phyloP scores from a whole-genome alignment of 345 rosid genomes.

The Nasturtium officinale region DNA sequence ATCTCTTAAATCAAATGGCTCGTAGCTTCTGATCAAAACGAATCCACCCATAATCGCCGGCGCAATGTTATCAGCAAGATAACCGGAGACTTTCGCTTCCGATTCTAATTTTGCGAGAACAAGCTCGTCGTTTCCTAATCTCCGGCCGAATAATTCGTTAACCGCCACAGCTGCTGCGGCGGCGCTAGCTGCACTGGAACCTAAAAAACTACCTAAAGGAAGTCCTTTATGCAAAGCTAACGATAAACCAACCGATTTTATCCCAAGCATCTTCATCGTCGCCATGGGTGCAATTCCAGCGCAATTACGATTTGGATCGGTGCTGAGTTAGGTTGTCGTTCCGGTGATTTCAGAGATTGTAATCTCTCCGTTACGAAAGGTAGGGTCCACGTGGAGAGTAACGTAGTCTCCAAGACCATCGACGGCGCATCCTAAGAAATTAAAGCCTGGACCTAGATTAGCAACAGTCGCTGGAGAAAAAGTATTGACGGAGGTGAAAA shows the following conservation, averaged over 20 bases:
- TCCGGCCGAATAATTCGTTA: constrained; percentile 72
- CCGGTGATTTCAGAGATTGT: constrained; percentile 58
- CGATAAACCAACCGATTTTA: constrained; percentile 67
- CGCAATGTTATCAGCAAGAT: constrained; percentile 85
- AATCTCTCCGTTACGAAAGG: constrained; percentile 61
- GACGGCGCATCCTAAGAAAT: constrained; percentile 75
- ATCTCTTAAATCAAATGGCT: constrained; percentile 65
- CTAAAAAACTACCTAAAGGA: constrained; percentile 71
- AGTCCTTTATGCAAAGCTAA: constrained; percentile 68
- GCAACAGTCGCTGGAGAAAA: constrained; percentile 84
- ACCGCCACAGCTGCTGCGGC: constrained; percentile 90
- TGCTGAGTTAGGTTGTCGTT: constrained; percentile 52
- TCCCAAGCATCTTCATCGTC: constrained; percentile 61
- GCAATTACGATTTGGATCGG: constrained; percentile 65
- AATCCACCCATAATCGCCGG: constrained; percentile 91
- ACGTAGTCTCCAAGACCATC: constrained; percentile 48
- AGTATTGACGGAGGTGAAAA: constrained; percentile 64
- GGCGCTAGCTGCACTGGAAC: constrained; percentile 88
- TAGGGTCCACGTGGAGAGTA: constrained; percentile 52
- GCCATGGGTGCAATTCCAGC: constrained; percentile 77
- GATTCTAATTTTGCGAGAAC: constrained; percentile 79
- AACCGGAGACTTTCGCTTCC: constrained; percentile 90
- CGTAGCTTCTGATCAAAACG: constrained; percentile 69
- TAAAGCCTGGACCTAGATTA: constrained; percentile 77
- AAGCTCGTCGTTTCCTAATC: constrained; percentile 49